These are phyloP conservation scores for Spathaspora passalidarum DNA, from an alignment of 805 yeast genomes.

Conservation along the genomic window DNA sequence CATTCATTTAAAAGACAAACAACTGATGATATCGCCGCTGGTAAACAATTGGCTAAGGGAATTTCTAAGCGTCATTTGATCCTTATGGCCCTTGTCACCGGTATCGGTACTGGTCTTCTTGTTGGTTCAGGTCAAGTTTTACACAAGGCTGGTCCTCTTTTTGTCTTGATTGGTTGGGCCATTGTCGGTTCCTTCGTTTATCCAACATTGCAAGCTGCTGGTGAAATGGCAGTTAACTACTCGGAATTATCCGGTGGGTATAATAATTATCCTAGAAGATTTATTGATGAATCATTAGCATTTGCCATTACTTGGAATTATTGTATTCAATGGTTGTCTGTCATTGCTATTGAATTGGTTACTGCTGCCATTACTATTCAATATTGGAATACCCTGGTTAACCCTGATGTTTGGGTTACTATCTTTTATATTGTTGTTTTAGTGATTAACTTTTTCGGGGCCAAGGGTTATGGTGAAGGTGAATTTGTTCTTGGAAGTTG, in stretches of 20 bases:
- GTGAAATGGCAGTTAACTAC: conserved; percentile 58
- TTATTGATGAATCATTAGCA: conserved; percentile 55
- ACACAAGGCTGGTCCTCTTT: conserved; percentile 36
- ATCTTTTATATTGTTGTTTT: conserved; percentile 48
- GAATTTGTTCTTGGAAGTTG: conserved; percentile 38
- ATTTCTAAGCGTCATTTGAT: conserved; percentile 41
- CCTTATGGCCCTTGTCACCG: conserved; percentile 33
- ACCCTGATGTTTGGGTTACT: conserved; percentile 56
- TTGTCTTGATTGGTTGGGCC: conserved; percentile 29
- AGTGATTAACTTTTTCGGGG: conserved; percentile 44
- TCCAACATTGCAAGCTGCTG: conserved; percentile 40
- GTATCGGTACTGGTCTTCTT: conserved; percentile 42
- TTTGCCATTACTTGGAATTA: conserved; percentile 65
- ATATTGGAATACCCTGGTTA: conserved; percentile 48
- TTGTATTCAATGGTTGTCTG: conserved; percentile 61
- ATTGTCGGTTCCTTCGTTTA: conserved; percentile 34
- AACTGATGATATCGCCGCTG: conserved; percentile 15
- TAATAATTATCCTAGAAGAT: conserved; percentile 51
- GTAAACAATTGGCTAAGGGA: conserved; percentile 25
- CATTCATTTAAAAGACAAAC: conserved; percentile 25
- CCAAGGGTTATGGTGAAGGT: conserved; percentile 46
- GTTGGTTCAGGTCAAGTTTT: conserved; percentile 39
- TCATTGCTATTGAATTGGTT: conserved; percentile 61
- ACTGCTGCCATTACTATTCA: conserved; percentile 61
- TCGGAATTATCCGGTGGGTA: conserved; percentile 60